Evolutionary conservation across 2,329 filamentous ascomycete species (phyloP).

Genomic region (Aspergillus fructus): DNA sequence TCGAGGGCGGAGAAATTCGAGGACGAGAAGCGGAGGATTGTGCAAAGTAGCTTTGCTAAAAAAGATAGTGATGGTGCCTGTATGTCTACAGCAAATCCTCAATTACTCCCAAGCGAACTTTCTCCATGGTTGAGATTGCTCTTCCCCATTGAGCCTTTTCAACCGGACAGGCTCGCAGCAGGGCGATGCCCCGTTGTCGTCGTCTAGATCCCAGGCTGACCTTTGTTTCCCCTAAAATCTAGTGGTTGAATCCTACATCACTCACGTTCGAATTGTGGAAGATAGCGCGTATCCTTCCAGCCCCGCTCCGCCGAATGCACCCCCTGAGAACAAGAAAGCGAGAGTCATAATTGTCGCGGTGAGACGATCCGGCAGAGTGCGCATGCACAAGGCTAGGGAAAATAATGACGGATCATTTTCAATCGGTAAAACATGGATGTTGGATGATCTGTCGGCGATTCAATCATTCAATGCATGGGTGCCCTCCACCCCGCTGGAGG

Average conservation of each 20-base stretch:
- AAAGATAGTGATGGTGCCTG: constrained; percentile 81
- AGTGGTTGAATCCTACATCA: constrained; percentile 95
- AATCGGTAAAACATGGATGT: constrained; percentile 96
- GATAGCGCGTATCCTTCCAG: constrained; percentile 78
- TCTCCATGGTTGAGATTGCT: not conserved
- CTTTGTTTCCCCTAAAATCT: not conserved
- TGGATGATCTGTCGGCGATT: constrained; percentile 82
- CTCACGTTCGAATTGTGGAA: constrained; percentile 88
- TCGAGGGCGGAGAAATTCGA: constrained; percentile 81
- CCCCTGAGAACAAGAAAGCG: constrained; percentile 75
- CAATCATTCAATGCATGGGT: constrained; percentile 72
- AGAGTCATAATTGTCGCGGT: constrained; percentile 92
- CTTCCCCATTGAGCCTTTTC: not conserved
- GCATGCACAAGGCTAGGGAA: constrained; percentile 95
- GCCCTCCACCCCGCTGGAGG: constrained; percentile 59
- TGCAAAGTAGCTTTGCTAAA: constrained; percentile 92
- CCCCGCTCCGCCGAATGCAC: constrained; percentile 78
- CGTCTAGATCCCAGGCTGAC: constrained; percentile 18
- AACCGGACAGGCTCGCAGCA: not conserved
- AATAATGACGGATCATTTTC: constrained; percentile 93
- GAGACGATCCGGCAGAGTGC: constrained; percentile 84
- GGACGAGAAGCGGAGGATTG: constrained; percentile 92
- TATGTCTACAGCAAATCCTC: constrained; percentile 49
- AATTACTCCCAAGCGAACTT: constrained; percentile 13
- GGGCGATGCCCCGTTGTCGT: not conserved